These are phyloP conservation scores for Fusarium neocosmosporiellum DNA, from an alignment of 2,329 filamentous ascomycete genomes.

Conservation along the genomic window DNA sequence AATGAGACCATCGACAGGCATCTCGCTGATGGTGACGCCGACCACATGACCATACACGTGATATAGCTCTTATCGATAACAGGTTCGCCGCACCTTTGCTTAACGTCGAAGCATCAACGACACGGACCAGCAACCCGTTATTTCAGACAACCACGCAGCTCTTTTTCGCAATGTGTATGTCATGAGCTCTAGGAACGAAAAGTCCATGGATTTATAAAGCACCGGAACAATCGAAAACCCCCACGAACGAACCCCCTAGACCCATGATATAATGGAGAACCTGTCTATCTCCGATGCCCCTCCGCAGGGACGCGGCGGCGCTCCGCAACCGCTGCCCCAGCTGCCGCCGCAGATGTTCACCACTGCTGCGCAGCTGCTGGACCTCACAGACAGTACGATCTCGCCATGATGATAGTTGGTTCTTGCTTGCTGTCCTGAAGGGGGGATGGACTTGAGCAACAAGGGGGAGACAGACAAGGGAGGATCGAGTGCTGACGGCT, in stretches of 20 bases:
- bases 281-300: slow-evolving; percentile 62
- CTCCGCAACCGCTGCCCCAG: slow-evolving; percentile 66
- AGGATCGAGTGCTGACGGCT: slow-evolving; percentile 43
- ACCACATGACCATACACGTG: slow-evolving; percentile 36
- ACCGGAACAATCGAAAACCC: slow-evolving; percentile 14
- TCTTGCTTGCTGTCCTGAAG: slow-evolving; percentile 3
- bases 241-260: slow-evolving; percentile 2
- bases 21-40: slow-evolving; percentile 17
- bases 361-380: slow-evolving; percentile 92
- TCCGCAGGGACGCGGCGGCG: slow-evolving; percentile 52
- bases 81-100: slow-evolving; percentile 27
- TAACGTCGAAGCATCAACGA: slow-evolving; percentile 40
- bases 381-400: slow-evolving; percentile 93
- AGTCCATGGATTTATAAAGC: slow-evolving; percentile 37
- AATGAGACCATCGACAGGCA: slow-evolving; percentile 5
- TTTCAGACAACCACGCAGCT: slow-evolving; percentile 24
- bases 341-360: slow-evolving; percentile 97
- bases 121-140: slow-evolving; percentile 30
- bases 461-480: neutral
- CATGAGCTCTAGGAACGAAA: slow-evolving; percentile 30
- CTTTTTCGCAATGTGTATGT: slow-evolving; percentile 38
- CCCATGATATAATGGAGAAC: slow-evolving; percentile 62
- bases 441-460: slow-evolving; percentile 1
- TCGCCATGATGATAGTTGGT: slow-evolving; percentile 27
- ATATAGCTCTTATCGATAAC: slow-evolving; percentile 37